Percentiles rank a stretch among this genome's conserved stretches.
These are phyloP conservation scores for Ophiocordyceps camponoti-floridani DNA, from an alignment of 2,329 filamentous ascomycete species.

Conservation along the genomic window DNA sequence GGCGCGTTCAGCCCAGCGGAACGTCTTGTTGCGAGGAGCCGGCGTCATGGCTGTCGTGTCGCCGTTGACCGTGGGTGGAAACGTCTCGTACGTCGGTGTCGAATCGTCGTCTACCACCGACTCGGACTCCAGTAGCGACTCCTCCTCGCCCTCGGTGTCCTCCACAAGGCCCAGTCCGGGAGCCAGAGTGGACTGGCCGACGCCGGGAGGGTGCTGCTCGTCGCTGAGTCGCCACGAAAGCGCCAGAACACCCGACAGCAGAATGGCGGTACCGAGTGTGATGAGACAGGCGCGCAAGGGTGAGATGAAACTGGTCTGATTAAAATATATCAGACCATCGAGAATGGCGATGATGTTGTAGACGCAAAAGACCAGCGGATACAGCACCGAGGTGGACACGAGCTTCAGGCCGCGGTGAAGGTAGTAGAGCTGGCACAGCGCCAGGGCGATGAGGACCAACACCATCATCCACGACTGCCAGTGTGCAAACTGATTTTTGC, in stretches of 20 bases:
- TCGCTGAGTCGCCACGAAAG: conserved; percentile 87
- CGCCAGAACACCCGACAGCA: conserved; percentile 75
- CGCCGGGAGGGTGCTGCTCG: conserved; percentile 43
- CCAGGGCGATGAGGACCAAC: conserved; percentile 60
- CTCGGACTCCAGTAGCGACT: conserved; percentile 31
- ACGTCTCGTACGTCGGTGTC: conserved; percentile 27
- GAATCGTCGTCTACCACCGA: conserved; percentile 23
- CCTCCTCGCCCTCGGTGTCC: conserved; percentile 44
- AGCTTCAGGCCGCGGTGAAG: conserved; percentile 86
- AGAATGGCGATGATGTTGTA: conserved; percentile 99
- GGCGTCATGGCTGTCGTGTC: conserved; percentile 20
- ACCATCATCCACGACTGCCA: conserved; percentile 94
- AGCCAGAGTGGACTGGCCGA: conserved; percentile 51
- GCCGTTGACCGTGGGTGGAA: conserved; percentile 17
- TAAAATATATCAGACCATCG: conserved; percentile 93
- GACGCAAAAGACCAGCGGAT: conserved; percentile 93
- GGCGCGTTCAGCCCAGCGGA: conserved; percentile 46
- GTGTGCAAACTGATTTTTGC: conserved; percentile 80
- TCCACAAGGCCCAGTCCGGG: conserved; percentile 72
- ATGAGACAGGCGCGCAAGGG: conserved; percentile 65
- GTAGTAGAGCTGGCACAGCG: conserved; percentile 85
- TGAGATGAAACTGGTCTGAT: conserved; percentile 66
- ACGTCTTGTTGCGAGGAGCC: conserved; percentile 25
- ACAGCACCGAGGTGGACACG: conserved; percentile 86
- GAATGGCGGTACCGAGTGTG: conserved; percentile 66